Base-by-base conservation (phyloP, 2,329 filamentous ascomycete genomes). In the Hymenotorrendiella dingleyae region DNA sequence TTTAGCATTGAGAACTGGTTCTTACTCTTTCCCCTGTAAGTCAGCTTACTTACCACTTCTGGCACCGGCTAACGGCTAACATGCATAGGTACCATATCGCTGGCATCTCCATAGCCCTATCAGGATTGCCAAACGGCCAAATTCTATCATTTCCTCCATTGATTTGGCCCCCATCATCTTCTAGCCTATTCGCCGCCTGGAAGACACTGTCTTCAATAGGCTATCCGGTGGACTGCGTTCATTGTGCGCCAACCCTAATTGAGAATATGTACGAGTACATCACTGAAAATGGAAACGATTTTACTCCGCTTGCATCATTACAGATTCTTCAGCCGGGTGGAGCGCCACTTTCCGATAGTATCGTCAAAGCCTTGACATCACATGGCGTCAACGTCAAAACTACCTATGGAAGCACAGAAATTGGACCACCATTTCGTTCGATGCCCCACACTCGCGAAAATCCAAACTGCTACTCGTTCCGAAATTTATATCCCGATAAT, bases 321-420 rank as follows among this genome's bases (percentile, higher is more conserved):
- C 60, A 61, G 40, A 28, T 61, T n/a, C 45, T 62, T 8, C 58
- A 62, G 41, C 58, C 59, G 10, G 60, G 59, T 16, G 58, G 59
- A 26, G 60, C 60, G 24, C 49, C 54, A 14, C 47, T 62, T 1
- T 54, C 57, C 16, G 46, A 55, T 7, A 51, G 40, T 4, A 46
- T 60, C 6, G 50, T 61, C 6, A 48, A 50, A 40, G 49, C 42
- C 17, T 50, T 62, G 10, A 45, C 47, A 14, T 38, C 46, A 2
- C 43, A 54, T 4, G 58, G 57, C 6, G 54, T 59, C 2, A 62
- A 62, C 38, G 55, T 61, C 34, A 62, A 62, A 38, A 59, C 59
- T 10, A 61, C 58, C 0, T 62, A 61, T 32, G 60, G 60, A 2
- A 58, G 53, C 23, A 61, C 60, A 5, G 60, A 62, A 42, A 61